A percentile compares a stretch with the other conserved stretches of the same genome.
Conservation (phyloP, 371 early-diverging fungal species). For the Lichtheimia ornata region DNA sequence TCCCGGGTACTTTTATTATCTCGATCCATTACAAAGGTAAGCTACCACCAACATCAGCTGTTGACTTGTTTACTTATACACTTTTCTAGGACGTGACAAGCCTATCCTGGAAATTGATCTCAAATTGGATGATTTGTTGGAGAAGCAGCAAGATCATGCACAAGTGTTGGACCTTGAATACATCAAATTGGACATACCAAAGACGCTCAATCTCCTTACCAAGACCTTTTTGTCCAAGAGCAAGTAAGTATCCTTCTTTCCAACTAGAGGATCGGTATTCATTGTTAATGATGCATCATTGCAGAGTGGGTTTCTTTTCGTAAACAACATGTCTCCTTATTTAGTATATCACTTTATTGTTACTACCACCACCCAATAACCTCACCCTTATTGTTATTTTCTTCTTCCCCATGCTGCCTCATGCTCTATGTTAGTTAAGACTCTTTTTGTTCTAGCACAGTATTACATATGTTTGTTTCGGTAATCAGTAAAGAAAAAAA, state of each 20-base stretch:
- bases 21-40: conserved; percentile 82
- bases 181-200: conserved; percentile 75
- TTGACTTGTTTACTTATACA: background rate
- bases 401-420: too few species aligned
- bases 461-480: too few species aligned
- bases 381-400: too few species aligned
- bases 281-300: too few species aligned
- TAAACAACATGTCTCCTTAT: too few species aligned
- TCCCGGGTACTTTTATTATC: conserved; percentile 86
- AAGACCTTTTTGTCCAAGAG: conserved; percentile 50
- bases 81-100: conserved; percentile 72
- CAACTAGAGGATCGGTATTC: too few species aligned
- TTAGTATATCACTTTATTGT: too few species aligned
- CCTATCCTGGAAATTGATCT: conserved; percentile 94
- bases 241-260: conserved; percentile 31
- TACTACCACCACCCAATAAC: too few species aligned
- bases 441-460: too few species aligned
- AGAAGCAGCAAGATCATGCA: conserved; percentile 92
- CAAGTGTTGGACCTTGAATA: conserved; percentile 88
- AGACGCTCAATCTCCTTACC: conserved; percentile 39
- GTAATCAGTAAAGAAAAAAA: too few species aligned
- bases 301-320: too few species aligned
- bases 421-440: too few species aligned
- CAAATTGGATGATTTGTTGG: conserved; percentile 90
- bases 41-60: background rate